Evolutionary conservation across 2,329 filamentous ascomycete genomes (phyloP).

Genomic region (Ustulina deusta): DNA sequence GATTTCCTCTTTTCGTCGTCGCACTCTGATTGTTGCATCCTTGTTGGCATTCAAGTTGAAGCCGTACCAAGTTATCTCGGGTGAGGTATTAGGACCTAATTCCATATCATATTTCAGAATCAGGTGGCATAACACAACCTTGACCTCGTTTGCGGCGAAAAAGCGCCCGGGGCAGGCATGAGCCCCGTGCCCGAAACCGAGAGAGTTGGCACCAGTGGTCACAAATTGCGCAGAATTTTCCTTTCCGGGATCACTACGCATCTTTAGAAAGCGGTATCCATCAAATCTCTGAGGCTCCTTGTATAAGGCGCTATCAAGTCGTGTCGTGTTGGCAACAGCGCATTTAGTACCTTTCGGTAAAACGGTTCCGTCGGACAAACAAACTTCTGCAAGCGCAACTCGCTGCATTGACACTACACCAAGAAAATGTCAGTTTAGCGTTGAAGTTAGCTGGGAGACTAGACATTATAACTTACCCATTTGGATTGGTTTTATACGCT

Average conservation of each 20-base stretch:
- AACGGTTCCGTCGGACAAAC: conserved; percentile 28
- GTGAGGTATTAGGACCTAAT: not conserved
- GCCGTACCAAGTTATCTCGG: conserved; percentile 6
- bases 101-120: conserved; percentile 31
- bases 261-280: conserved; percentile 27
- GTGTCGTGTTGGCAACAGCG: conserved; percentile 20
- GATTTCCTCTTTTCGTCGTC: conserved; percentile 30
- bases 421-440: not conserved
- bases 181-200: conserved; percentile 26
- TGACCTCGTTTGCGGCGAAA: conserved; percentile 32
- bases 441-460: not conserved
- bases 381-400: conserved; percentile 9
- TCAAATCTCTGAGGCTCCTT: conserved; percentile 25
- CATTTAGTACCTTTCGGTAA: conserved; percentile 18
- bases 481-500: conserved; percentile 26
- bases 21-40: conserved; percentile 15
- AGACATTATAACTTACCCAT: conserved; percentile 8
- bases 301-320: conserved; percentile 19
- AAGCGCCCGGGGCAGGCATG: conserved; percentile 35
- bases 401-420: conserved; percentile 22
- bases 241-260: conserved; percentile 19
- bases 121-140: conserved; percentile 26
- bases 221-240: conserved; percentile 27
- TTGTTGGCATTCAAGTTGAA: conserved; percentile 16
- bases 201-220: not conserved